Percentiles rank a stretch among this genome's conserved stretches.
Evolutionary conservation across 345 rosid species (phyloP).

Genomic region (Psidium friedrichsthalianum): DNA sequence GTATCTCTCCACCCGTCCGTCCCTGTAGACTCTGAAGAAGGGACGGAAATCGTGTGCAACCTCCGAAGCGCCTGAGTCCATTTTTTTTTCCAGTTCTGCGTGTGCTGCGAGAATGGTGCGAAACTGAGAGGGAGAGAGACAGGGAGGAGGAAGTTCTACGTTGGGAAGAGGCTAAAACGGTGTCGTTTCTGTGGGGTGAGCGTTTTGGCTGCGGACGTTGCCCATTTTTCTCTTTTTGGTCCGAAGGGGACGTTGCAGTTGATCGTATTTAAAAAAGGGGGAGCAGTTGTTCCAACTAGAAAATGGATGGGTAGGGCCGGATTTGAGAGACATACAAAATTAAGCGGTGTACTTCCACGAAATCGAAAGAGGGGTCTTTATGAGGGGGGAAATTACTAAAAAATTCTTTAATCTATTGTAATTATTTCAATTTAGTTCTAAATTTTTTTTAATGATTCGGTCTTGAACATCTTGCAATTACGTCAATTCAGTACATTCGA

Average conservation of each 20-base stretch:
- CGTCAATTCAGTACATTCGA: too few species aligned
- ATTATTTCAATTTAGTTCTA: too few species aligned
- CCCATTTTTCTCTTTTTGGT: too few species aligned
- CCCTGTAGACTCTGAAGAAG: constrained; percentile 25
- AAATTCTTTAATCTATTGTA: too few species aligned
- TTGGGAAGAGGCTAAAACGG: not conserved
- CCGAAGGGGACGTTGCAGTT: not conserved
- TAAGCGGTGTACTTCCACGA: too few species aligned
- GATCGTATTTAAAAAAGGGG: not conserved
- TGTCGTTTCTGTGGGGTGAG: not conserved
- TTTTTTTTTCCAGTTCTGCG: not conserved
- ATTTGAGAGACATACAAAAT: too few species aligned
- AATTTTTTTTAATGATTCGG: too few species aligned
- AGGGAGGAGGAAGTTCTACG: not conserved
- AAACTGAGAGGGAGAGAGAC: not conserved
- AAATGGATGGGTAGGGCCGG: not conserved
- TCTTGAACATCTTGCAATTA: too few species aligned
- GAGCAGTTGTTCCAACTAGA: not conserved
- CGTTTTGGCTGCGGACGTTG: not conserved
- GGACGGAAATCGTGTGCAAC: constrained; percentile 23
- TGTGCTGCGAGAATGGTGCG: not conserved
- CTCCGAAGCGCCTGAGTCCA: not conserved
- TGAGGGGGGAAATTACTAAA: too few species aligned
- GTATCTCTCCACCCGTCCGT: constrained; percentile 22
- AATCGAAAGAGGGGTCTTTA: too few species aligned